These are phyloP conservation scores for Pestalotiopsis sp. DNA, from an alignment of 2,329 filamentous ascomycete species.

Conservation along the genomic window DNA sequence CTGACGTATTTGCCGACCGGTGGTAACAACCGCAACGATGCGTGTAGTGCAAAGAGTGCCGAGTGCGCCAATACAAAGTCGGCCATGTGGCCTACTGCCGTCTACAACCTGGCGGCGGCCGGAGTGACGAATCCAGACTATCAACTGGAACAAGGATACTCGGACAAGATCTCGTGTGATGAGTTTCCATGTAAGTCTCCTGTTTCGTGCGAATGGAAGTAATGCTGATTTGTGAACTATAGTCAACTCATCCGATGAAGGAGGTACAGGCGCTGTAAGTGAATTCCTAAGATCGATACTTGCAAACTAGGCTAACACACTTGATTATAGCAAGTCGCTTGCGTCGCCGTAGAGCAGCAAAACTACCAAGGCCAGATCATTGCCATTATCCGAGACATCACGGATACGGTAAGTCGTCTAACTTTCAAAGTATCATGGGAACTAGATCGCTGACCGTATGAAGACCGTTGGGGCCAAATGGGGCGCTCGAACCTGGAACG, in stretches of 20 bases:
- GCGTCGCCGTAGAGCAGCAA: neutral
- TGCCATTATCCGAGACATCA: neutral
- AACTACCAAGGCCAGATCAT: neutral
- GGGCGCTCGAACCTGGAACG: neutral
- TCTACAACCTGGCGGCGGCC: neutral
- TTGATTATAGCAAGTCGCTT: neutral
- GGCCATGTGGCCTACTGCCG: neutral
- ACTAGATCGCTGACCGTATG: neutral
- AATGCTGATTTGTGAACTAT: neutral
- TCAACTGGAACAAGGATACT: neutral
- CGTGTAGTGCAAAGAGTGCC: neutral
- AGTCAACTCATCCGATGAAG: neutral
- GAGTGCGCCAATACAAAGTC: neutral
- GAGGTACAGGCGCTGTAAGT: neutral
- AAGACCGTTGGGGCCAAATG: neutral
- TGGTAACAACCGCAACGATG: neutral
- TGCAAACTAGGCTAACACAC: neutral
- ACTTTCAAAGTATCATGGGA: neutral
- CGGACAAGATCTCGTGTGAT: neutral
- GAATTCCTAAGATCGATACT: neutral
- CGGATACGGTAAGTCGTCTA: neutral
- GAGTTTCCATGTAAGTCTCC: constrained; percentile 2
- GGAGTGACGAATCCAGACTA: neutral
- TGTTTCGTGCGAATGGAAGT: neutral
- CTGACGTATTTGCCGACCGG: neutral